Base-by-base conservation (phyloP, 2,329 filamentous ascomycete species). In the Chrysoporthe puriensis region DNA sequence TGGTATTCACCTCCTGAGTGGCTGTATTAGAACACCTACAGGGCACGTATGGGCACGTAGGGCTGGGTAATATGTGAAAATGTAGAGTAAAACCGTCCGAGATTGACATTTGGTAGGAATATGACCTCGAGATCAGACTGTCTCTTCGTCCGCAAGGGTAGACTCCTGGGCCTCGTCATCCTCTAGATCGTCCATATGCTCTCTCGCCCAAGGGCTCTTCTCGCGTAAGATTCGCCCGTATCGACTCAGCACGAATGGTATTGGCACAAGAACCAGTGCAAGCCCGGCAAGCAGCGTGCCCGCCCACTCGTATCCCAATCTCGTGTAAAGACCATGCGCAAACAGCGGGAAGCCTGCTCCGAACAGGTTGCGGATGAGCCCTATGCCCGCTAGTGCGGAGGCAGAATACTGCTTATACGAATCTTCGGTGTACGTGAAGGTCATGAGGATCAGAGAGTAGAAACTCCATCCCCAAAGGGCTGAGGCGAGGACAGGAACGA, bases 391-490 rank as follows among this genome's bases (percentile, higher is more conserved):
- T 18, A 82, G 72, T 0, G 79, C 81, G 3, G 76, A 79, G 5
- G 81, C 80, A 5, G 76, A 78, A 61, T 76, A 78, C 2, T 78
- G 76, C 71, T 82, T 80, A 69, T 84, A 84, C 7, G 80, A 79
- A 68, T 84, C 82, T 64, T 83, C 81, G 2, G 81, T 82, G 68
- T 83, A 84, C 4, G 79, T 81, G 46, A 83, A 78, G 1, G 82
- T 82, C 77, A 83, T 83, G 3, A 85, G 75, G 59, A 84, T 84
- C 0, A 85, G 76, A 1, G 80, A 81, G 63, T 84, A 84, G 70
- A 85, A 84, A 4, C 79, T 81, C 75, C 81, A 83, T 0, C 83
- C 84, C 75, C 84, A 85, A 21, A 84, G 79, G 0, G 79, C 77
- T 0, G 81, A 82, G 2, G 82, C 83, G 16, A 86, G 72, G 4